Conservation (phyloP, 257 asterid genomes). For the Eustoma russellianum region DNA sequence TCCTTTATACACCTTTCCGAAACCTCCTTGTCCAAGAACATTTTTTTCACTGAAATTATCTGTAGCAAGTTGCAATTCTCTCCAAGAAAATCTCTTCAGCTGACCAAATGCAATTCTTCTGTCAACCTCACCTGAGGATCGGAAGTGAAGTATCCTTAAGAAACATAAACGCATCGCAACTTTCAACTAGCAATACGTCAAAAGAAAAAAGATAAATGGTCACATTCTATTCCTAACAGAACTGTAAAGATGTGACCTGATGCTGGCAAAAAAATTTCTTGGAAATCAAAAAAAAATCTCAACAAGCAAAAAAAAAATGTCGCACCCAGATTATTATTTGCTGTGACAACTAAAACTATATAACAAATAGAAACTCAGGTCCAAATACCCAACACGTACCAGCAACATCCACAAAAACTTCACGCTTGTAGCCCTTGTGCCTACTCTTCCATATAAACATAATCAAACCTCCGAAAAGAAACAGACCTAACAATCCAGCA, state of each 20-base stretch:
- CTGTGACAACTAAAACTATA: no score
- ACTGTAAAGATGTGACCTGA: no score
- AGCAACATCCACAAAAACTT: constrained; percentile 82
- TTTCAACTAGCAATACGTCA: background rate
- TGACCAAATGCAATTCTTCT: constrained; percentile 89
- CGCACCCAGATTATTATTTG: no score
- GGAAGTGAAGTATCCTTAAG: constrained; percentile 3
- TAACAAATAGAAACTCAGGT: no score
- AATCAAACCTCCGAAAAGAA: constrained; percentile 51
- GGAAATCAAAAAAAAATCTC: no score
- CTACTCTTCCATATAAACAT: constrained; percentile 53
- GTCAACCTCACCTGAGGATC: constrained; percentile 78
- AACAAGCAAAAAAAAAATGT: no score
- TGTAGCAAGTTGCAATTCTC: constrained; percentile 87
- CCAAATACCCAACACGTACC: constrained; percentile 34
- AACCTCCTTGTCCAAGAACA: constrained; percentile 95
- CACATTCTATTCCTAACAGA: no score
- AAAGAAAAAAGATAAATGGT: no score
- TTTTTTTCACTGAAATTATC: constrained; percentile 80
- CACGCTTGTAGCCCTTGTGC: constrained; percentile 48
- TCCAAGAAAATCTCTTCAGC: constrained; percentile 82
- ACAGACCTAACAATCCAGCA: constrained; percentile 46
- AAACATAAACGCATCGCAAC: background rate
- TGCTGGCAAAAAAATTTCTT: no score
- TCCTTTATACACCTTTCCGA: constrained; percentile 93